These are phyloP conservation scores for Herpetomonas tarakana DNA, from an alignment of 208 protist genomes.

Conservation along the genomic window DNA sequence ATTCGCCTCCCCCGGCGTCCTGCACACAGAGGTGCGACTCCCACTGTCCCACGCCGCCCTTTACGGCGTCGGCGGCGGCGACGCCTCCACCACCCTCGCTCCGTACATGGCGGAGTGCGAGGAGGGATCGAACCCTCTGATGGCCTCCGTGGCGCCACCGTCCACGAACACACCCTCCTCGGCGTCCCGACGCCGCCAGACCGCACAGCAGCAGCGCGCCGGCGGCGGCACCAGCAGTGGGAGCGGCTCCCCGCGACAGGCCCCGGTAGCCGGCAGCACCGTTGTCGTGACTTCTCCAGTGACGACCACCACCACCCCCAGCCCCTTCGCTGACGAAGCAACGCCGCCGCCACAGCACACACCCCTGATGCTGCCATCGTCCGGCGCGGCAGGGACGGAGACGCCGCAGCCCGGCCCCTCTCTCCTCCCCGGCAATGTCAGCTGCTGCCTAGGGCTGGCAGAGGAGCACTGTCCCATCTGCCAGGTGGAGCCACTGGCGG, in stretches of 20 bases:
- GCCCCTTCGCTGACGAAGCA: background rate
- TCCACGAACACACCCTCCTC: too few relatives aligned
- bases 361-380: background rate
- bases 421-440: background rate
- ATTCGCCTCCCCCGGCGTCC: background rate
- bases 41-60: background rate
- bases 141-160: too few relatives aligned
- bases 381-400: background rate
- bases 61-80: background rate
- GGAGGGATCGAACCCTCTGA: background rate
- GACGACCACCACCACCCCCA: too few relatives aligned
- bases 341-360: background rate
- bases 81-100: background rate
- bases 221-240: background rate
- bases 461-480: conserved; percentile 73
- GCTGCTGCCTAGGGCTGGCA: background rate
- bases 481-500: conserved; percentile 43
- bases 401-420: background rate
- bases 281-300: too few relatives aligned
- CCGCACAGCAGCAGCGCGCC: background rate
- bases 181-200: too few relatives aligned
- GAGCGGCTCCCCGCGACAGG: background rate
- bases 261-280: too few relatives aligned
- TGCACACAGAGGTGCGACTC: background rate
- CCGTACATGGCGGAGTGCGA: background rate